Base-by-base conservation (phyloP, 2,329 filamentous ascomycete species). In the Aureobasidium uvarum region DNA sequence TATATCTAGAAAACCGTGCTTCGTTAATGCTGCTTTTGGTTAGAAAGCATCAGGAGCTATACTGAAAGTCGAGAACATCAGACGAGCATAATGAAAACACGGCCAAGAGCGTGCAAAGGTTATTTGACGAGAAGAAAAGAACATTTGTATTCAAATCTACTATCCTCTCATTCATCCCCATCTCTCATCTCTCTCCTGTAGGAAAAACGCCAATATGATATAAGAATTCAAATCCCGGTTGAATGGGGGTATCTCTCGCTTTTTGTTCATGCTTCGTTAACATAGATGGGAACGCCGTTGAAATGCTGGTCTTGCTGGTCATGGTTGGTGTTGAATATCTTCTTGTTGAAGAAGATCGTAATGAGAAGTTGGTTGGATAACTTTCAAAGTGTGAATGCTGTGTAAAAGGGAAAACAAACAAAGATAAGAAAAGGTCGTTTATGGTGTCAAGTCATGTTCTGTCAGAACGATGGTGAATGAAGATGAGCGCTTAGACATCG, bases 201-300 rank as follows among this genome's bases (percentile, higher is more conserved):
- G 25, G 25, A 39, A 51, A 33, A 65, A 65, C 39, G 39, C 31
- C 52, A 48, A 39, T 50, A 41, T 48, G 31, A 16, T 45, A 59
- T 23, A 18, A 52, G 23, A 54, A 45, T 20, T 45, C 48, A 66
- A 62, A 66, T 52, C 65, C 71, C 71, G 68, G 71, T 74, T 73
- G 72, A 74, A 73, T 74, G 71, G 72, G 71, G 72, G 55, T 73
- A 72, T 73, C 62, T 65, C 43, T 58, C 62, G 62, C 62, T 65
- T 65, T 64, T 65, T 55, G 33, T 39, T 62, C 59, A 52, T 62
- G 59, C 59, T 39, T 39, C 59, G 59, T 62, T 62, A 62, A 41
- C 41, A 52, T 50, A 51, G 36, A 43, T 62, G 8, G 18, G 28
- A 62, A 62, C 59, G 59, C 59, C 59, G 46, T 62, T 39, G 31